Conservation (phyloP, 345 rosid species). For the Trapa incisa region DNA sequence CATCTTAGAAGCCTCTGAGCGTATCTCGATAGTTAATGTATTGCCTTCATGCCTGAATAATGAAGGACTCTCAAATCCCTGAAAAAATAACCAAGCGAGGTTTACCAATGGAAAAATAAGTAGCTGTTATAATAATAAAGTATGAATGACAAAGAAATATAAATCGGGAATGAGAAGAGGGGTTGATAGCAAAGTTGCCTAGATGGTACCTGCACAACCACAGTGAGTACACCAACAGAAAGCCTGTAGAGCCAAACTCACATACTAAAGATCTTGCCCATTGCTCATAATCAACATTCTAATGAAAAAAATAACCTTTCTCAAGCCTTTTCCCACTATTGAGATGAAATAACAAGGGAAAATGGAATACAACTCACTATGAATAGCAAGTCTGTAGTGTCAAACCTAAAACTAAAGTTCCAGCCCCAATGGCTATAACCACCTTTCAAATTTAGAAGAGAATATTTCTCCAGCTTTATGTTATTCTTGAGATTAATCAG, state of each 20-base stretch:
- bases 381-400: background rate
- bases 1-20: slow-evolving; percentile 11
- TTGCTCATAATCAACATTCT: too few relatives aligned
- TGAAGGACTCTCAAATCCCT: background rate
- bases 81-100: background rate
- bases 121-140: background rate
- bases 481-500: background rate
- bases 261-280: too few relatives aligned
- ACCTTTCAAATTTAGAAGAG: background rate
- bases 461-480: background rate
- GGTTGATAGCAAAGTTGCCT: background rate
- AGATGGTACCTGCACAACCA: background rate
- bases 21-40: background rate
- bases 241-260: too few relatives aligned
- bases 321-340: too few relatives aligned
- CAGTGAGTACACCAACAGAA: too few relatives aligned
- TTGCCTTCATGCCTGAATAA: background rate
- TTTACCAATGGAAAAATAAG: background rate
- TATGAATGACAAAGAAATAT: background rate
- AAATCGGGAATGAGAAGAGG: background rate
- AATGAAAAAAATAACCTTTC: too few relatives aligned
- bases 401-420: background rate
- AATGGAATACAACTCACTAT: background rate
- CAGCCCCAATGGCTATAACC: background rate
- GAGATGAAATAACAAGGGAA: too few relatives aligned